These are phyloP conservation scores for Davidsoniella neocaledoniae DNA, from an alignment of 2,329 filamentous ascomycete species.

Conservation along the genomic window DNA sequence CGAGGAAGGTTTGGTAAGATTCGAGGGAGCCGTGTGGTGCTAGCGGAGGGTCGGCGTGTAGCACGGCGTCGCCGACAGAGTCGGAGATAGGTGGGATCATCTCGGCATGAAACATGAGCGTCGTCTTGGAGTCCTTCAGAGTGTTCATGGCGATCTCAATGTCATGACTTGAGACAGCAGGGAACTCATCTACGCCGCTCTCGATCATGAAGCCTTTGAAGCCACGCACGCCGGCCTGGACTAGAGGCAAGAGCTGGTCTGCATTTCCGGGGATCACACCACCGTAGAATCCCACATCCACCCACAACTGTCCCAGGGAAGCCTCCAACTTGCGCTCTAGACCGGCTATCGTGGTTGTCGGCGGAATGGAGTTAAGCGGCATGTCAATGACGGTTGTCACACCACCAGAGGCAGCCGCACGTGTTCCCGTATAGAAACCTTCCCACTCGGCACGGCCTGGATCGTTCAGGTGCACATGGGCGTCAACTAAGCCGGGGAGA, in stretches of 20 bases:
- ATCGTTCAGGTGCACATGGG: slow-evolving; percentile 95
- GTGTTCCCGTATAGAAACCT: slow-evolving; percentile 87
- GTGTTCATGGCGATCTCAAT: slow-evolving; percentile 65
- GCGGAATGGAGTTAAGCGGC: slow-evolving; percentile 92
- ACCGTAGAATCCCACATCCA: slow-evolving; percentile 97
- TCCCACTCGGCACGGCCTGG: slow-evolving; percentile 97
- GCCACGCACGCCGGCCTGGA: slow-evolving; percentile 73
- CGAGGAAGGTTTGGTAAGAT: slow-evolving; percentile 77
- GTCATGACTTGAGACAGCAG: slow-evolving; percentile 66
- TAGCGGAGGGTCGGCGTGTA: slow-evolving; percentile 50
- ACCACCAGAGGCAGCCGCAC: slow-evolving; percentile 84
- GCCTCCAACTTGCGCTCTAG: slow-evolving; percentile 75
- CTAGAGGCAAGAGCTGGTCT: slow-evolving; percentile 58
- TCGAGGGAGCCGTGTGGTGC: slow-evolving; percentile 56
- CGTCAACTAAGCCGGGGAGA: slow-evolving; percentile 83
- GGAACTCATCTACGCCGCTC: slow-evolving; percentile 92
- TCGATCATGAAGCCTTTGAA: slow-evolving; percentile 98
- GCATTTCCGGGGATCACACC: slow-evolving; percentile 86
- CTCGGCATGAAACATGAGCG: slow-evolving; percentile 97
- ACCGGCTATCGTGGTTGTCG: slow-evolving; percentile 73
- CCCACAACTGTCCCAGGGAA: slow-evolving; percentile 80
- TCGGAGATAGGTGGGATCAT: slow-evolving; percentile 81
- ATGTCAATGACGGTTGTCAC: slow-evolving; percentile 96
- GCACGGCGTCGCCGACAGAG: slow-evolving; percentile 63
- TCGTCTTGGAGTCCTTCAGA: slow-evolving; percentile 66